phyloP scores from a whole-genome alignment of 176 grass and related monocot genomes.

The Calamus simplicifolius region DNA sequence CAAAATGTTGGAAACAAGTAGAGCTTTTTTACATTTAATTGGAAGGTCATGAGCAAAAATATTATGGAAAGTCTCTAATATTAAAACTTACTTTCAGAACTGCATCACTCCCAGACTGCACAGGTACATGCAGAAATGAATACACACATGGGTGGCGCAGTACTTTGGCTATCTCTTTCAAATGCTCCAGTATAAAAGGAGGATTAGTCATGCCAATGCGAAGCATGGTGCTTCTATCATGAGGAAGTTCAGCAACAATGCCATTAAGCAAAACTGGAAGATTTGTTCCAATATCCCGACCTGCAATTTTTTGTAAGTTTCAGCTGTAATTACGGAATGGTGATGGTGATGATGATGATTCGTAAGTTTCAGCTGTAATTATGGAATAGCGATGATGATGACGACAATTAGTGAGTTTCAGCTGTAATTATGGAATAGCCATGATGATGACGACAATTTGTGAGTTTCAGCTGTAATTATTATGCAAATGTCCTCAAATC shows the following conservation, averaged over 20 bases:
- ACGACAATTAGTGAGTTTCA: too few relatives aligned
- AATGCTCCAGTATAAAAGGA: conserved; percentile 95
- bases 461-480: too few relatives aligned
- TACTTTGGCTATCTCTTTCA: conserved; percentile 86
- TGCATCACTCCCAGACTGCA: conserved; percentile 82
- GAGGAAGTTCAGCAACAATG: conserved; percentile 75
- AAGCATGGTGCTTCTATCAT: conserved; percentile 85
- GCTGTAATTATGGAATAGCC: too few relatives aligned
- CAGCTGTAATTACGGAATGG: background rate
- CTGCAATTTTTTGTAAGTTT: conserved; percentile 34
- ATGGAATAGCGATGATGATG: too few relatives aligned
- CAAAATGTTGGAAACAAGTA: conserved; percentile 5
- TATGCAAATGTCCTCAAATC: too few relatives aligned
- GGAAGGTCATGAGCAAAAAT: too few relatives aligned
- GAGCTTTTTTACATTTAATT: too few relatives aligned
- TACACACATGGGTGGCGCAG: conserved; percentile 85
- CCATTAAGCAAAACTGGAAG: conserved; percentile 83
- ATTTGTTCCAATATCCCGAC: conserved; percentile 79
- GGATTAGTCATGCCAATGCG: conserved; percentile 97
- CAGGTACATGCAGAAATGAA: conserved; percentile 87
- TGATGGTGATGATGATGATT: too few relatives aligned
- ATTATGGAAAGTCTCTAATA: background rate
- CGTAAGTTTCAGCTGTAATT: too few relatives aligned
- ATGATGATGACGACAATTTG: too few relatives aligned
- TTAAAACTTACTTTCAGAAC: conserved; percentile 64